Evolutionary conservation across 1,284 basidiomycete genomes (phyloP), one percentile per base, ranked within the genome.

Genomic region (Cutaneotrichosporon curvatum): DNA sequence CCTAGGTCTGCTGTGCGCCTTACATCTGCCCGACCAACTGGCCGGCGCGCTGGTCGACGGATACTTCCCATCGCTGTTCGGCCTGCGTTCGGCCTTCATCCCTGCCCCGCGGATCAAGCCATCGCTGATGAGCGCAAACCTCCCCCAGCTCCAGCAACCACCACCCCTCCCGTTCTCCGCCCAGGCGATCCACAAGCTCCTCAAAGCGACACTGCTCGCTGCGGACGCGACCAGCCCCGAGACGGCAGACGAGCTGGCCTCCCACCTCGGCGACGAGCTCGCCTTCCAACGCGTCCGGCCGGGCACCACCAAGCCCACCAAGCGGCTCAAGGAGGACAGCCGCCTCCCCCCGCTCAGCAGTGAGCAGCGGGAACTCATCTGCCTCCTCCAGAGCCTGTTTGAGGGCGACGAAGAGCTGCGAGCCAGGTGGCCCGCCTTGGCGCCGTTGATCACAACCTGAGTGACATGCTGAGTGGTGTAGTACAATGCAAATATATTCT

Each of bases 221-320:
- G 32, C 28, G 7, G 36, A 39, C 37, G 22, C 47, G 31, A 35
- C 22, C 38, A 31, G 20, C 15, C 14, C 35, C 15, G 25, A 40
- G 30, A 40, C 47, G 31, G 45, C 53, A 1, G 44, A 53, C 35
- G 16, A 18, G 10, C 48, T 56, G 2, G 54, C 50, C 2, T 9
- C 39, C 8, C 48, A 53, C 25, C 31, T 65, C 4, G 37, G 57
- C 6, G 55, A 61, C 4, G 63, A 65, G 43, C 38, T 65, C 20
- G 45, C 43, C 14, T 56, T 48, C 43, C 57, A 60, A 36, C 40
- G 52, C 15, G 21, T 37, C 1, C 42, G 53, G 1, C 43, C 46
- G 4, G 45, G 40, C 1, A 25, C 8, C 4, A 33, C 19, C 1
- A 38, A 52, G 36, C 21, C 20, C 19, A 5, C 7, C 33, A 33